Conservation (phyloP, 306 rosid genomes). For the Rosa persica region DNA sequence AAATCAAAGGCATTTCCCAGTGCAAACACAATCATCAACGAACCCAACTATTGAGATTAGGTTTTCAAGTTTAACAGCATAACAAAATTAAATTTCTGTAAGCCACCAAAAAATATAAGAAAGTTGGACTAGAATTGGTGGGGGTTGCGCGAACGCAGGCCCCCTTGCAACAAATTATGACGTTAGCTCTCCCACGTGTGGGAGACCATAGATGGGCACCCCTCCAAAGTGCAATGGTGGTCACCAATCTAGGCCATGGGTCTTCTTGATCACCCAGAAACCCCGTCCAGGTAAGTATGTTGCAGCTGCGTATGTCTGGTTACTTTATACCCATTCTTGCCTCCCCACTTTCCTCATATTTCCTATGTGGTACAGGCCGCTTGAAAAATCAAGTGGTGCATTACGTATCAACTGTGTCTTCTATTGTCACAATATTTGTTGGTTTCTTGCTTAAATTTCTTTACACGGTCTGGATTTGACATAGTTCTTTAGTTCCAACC, state of each 20-base stretch:
- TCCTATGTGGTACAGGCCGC: too few relatives aligned
- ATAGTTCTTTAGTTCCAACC: too few relatives aligned
- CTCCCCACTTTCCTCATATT: too few relatives aligned
- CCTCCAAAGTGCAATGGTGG: conserved; percentile 1
- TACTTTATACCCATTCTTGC: too few relatives aligned
- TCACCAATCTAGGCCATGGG: conserved; percentile 7
- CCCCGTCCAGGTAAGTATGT: too few relatives aligned
- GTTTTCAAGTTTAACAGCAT: too few relatives aligned
- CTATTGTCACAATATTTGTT: background rate
- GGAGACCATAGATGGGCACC: conserved; percentile 4
- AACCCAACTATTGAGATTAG: too few relatives aligned
- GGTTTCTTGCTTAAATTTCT: background rate
- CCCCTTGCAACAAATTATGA: background rate
- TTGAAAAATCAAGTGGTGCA: background rate
- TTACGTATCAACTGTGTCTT: background rate
- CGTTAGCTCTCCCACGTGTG: background rate
- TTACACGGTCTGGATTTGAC: background rate
- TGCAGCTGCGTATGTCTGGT: too few relatives aligned
- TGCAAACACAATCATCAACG: too few relatives aligned
- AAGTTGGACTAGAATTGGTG: background rate
- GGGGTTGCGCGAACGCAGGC: background rate
- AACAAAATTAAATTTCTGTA: too few relatives aligned
- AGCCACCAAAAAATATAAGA: too few relatives aligned
- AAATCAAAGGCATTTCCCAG: too few relatives aligned
- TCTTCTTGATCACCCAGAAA: background rate